phyloP scores from a whole-genome alignment of 495 filamentous ascomycete genomes.

The Thermothielavioides terrestris region DNA sequence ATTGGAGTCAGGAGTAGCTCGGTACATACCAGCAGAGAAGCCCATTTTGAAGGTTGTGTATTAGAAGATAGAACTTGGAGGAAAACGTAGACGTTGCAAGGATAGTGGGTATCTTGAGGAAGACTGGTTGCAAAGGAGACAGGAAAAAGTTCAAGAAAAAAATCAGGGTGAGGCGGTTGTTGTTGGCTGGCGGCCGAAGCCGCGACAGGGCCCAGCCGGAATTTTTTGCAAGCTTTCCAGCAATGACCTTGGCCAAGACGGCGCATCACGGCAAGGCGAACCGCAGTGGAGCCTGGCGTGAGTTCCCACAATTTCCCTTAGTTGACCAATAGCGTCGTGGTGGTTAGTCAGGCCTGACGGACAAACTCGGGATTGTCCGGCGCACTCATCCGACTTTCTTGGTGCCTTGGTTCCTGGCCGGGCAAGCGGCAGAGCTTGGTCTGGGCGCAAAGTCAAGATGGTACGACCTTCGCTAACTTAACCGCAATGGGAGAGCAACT shows the following conservation, averaged over 20 bases:
- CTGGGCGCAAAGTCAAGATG: no score
- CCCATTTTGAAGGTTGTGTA: slow-evolving; percentile 34
- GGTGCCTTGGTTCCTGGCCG: neutral
- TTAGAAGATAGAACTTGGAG: neutral
- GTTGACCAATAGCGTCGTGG: slow-evolving; percentile 15
- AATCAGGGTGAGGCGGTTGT: slow-evolving; percentile 11
- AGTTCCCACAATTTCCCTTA: neutral
- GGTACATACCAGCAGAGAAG: slow-evolving; percentile 35
- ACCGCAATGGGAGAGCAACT: slow-evolving; percentile 4
- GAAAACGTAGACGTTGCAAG: neutral
- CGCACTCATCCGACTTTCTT: neutral
- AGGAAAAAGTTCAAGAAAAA: slow-evolving; percentile 18
- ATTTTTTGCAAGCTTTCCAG: slow-evolving; percentile 6
- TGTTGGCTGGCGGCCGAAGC: slow-evolving; percentile 1
- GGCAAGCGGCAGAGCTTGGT: no score
- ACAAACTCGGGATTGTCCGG: slow-evolving; percentile 24
- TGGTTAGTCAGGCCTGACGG: slow-evolving; percentile 21
- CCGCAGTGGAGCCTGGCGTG: slow-evolving; percentile 22
- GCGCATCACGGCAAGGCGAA: slow-evolving; percentile 7
- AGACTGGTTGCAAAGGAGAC: slow-evolving; percentile 1
- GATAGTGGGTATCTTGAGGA: slow-evolving; percentile 4
- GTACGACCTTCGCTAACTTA: no score
- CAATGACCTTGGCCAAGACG: slow-evolving; percentile 23
- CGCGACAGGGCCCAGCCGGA: slow-evolving; percentile 7
- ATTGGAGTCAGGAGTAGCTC: neutral